phyloP scores from a whole-genome alignment of 1,139 yeast genomes.

The Protomyces lactucae-debilis region DNA sequence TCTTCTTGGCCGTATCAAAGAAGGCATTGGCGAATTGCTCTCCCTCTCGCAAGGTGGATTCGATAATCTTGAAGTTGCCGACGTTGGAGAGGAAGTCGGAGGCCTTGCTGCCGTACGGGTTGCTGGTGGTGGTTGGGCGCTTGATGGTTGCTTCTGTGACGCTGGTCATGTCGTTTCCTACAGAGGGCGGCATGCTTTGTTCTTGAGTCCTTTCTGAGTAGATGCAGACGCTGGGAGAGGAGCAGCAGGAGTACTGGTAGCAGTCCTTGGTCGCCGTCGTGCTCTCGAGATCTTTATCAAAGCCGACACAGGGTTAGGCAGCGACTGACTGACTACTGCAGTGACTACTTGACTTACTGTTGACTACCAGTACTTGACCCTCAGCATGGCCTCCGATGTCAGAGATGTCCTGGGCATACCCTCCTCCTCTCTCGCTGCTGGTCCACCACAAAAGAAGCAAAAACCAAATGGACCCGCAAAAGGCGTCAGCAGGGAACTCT shows the following conservation, averaged over 20 bases:
- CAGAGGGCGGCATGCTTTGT: slow-evolving; percentile 22
- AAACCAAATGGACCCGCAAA: slow-evolving; percentile 40
- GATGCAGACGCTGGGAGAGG: too few relatives aligned
- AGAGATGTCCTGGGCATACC: neutral
- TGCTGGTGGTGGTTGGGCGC: slow-evolving; percentile 36
- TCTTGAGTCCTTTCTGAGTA: neutral
- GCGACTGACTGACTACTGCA: too few relatives aligned
- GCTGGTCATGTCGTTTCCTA: slow-evolving; percentile 22
- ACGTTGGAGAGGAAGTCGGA: slow-evolving; percentile 89
- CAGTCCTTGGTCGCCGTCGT: too few relatives aligned
- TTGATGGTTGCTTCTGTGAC: slow-evolving; percentile 16
- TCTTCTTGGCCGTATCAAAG: slow-evolving; percentile 90
- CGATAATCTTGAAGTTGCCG: slow-evolving; percentile 81
- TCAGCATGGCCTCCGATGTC: neutral
- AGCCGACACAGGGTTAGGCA: too few relatives aligned
- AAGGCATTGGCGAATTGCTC: slow-evolving; percentile 98
- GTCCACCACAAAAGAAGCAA: neutral
- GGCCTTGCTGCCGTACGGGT: slow-evolving; percentile 96
- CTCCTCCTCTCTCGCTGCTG: neutral
- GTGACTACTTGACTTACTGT: too few relatives aligned
- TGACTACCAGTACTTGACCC: neutral
- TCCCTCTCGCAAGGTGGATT: slow-evolving; percentile 95
- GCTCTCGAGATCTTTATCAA: too few relatives aligned
- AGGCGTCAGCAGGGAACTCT: slow-evolving; percentile 88
- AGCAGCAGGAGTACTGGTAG: too few relatives aligned